Evolutionary conservation across 768 basidiomycete species (phyloP), one percentile per base, ranked within the genome.

Genomic region (Suillus occidentalis): DNA sequence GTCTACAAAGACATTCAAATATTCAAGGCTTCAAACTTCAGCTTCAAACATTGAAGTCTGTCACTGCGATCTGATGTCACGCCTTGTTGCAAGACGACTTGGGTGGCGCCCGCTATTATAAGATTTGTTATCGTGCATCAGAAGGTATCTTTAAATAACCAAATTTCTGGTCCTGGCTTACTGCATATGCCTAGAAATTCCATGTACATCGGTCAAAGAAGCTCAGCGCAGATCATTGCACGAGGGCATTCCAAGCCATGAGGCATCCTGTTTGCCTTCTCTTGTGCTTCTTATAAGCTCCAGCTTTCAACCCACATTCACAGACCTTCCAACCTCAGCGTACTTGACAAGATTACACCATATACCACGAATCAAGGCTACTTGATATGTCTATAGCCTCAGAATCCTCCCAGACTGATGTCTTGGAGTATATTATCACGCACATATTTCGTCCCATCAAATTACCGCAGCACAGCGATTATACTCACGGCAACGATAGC

Each of bases 381-480:
- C 34, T 37, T 37, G n/a, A 56, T 6, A 60, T 60, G 60, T 28
- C 42, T 60, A 13, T 16, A 14, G 13, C 18, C 22, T 60, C 60
- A 18, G 42, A 60, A 56, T 14, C 55, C 13, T 36, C 36, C 20
- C 6, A 37, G n/a, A 37, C 36, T 22, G 25, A 20, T 60, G 60
- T 20, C 25, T 57, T 63, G 49, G 25, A 63, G n/a, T 63, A 63
- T 58, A 63, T 63, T 2, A 63, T 63, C 20, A 60, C 37, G 36
- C 65, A 66, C n/a, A 36, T 66, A 12, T 66, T 65, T 40, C 69
- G 60, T 50, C 68, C 52, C 40, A 64, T 57, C 28, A 57, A 55
- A 56, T 55, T 43, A 25, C 66, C 58, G 34, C 57, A 80, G 56
- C 36, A 70, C n/a, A 71, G 76, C 28, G 77, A 81, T 61, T 39